These are phyloP conservation scores for Fusarium sp. DNA, from an alignment of 2,329 filamentous ascomycete genomes.

Conservation along the genomic window DNA sequence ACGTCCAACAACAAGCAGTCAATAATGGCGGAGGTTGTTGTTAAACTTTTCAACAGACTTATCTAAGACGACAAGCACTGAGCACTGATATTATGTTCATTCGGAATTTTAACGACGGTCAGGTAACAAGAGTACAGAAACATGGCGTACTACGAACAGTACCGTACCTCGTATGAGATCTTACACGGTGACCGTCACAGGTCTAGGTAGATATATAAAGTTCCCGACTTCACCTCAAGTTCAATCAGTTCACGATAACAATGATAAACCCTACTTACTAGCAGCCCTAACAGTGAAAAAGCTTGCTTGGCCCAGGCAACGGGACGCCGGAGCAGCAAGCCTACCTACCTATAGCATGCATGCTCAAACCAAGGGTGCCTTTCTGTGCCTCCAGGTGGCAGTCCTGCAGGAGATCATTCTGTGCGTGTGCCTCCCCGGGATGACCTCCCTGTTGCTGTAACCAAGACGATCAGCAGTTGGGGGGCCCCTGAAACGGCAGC, in stretches of 20 bases:
- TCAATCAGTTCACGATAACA: background rate
- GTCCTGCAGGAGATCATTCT: conserved; percentile 38
- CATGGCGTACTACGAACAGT: too few species aligned
- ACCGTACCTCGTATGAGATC: background rate
- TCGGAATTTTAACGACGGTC: background rate
- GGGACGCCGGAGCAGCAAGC: conserved; percentile 12
- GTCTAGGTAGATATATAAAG: too few species aligned
- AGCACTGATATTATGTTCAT: background rate
- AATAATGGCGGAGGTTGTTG: background rate
- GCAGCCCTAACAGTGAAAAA: background rate
- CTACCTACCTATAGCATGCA: conserved; percentile 11
- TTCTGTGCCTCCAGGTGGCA: conserved; percentile 1
- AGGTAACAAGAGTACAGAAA: background rate
- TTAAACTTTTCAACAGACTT: background rate
- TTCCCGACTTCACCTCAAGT: background rate
- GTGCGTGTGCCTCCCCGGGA: conserved; percentile 31
- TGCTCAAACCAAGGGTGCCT: conserved; percentile 18
- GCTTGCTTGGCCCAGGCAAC: conserved; percentile 5
- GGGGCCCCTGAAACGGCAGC: conserved; percentile 33
- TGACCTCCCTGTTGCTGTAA: conserved; percentile 15
- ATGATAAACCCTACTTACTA: background rate
- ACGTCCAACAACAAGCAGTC: background rate
- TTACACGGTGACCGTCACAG: background rate
- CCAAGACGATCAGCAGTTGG: conserved; percentile 32
- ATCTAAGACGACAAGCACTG: background rate